A percentile compares a stretch with the other conserved stretches of the same genome.
phyloP scores from a whole-genome alignment of 169 alveolate species.

The Miamiensis avidus region DNA sequence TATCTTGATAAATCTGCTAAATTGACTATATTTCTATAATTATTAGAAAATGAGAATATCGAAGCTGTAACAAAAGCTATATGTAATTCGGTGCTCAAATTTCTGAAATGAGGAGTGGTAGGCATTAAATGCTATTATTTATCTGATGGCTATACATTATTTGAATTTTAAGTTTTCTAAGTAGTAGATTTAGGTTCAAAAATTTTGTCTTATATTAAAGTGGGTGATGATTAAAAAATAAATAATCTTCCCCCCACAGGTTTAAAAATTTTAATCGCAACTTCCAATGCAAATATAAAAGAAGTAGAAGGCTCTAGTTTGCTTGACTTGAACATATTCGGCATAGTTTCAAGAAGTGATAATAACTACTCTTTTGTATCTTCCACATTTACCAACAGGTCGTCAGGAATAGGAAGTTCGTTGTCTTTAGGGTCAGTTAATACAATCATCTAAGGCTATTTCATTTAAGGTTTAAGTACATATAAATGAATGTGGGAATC shows the following conservation, averaged over 20 bases:
- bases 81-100: conserved; percentile 53
- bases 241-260: conserved; percentile 53
- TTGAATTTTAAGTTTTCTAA: not conserved
- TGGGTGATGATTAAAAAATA: conserved; percentile 40
- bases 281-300: conserved; percentile 33
- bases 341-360: conserved; percentile 44
- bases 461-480: conserved; percentile 57
- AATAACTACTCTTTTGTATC: conserved; percentile 46
- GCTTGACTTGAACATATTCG: conserved; percentile 41
- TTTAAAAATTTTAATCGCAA: conserved; percentile 30
- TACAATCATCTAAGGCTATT: conserved; percentile 64
- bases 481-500: conserved; percentile 75
- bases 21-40: conserved; percentile 55
- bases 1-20: conserved; percentile 55
- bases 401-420: conserved; percentile 57
- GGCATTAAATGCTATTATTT: conserved; percentile 25
- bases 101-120: conserved; percentile 42
- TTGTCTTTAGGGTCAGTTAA: conserved; percentile 45
- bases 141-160: not conserved
- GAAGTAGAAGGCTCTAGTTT: conserved; percentile 18
- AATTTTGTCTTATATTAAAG: conserved; percentile 36
- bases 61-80: conserved; percentile 54
- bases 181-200: conserved; percentile 29
- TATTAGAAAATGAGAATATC: conserved; percentile 49
- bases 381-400: conserved; percentile 41